phyloP scores from a whole-genome alignment of 306 rosid genomes.

The Benincasa hispida region DNA sequence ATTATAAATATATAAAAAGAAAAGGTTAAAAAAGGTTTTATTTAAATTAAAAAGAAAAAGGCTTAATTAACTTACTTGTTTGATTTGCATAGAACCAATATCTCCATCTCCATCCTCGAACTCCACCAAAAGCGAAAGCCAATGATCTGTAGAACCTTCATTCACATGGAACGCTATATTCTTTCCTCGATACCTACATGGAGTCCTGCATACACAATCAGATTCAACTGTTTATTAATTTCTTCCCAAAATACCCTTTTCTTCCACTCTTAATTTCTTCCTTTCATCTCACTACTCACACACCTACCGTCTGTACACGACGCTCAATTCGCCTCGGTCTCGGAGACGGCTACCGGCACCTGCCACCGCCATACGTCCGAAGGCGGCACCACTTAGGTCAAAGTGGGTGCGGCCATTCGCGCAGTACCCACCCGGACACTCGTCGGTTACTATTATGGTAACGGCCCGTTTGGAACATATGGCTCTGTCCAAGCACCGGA shows the following conservation, averaged over 20 bases:
- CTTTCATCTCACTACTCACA: no score
- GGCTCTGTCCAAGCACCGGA: constrained; percentile 49
- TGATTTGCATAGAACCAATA: constrained; percentile 64
- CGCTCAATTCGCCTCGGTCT: constrained; percentile 51
- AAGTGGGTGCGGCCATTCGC: constrained; percentile 53
- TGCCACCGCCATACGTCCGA: constrained; percentile 65
- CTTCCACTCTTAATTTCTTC: no score
- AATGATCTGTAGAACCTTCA: constrained; percentile 81
- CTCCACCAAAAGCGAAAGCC: constrained; percentile 68
- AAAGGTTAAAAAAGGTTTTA: no score
- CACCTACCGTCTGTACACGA: constrained; percentile 42
- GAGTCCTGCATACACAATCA: constrained; percentile 24
- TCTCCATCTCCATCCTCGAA: constrained; percentile 90
- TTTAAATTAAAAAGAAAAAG: no score
- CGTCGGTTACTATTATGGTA: constrained; percentile 69
- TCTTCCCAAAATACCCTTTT: no score
- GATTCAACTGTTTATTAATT: no score
- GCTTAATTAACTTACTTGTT: constrained; percentile 45
- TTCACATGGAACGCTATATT: constrained; percentile 64
- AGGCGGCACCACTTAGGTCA: constrained; percentile 87
- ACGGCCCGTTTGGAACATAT: constrained; percentile 70
- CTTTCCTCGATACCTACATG: constrained; percentile 56
- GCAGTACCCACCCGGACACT: constrained; percentile 69
- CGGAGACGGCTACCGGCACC: constrained; percentile 53
- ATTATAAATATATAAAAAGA: no score